Base-by-base conservation (phyloP, 2,329 filamentous ascomycete genomes). In the Colletotrichum salicis region DNA sequence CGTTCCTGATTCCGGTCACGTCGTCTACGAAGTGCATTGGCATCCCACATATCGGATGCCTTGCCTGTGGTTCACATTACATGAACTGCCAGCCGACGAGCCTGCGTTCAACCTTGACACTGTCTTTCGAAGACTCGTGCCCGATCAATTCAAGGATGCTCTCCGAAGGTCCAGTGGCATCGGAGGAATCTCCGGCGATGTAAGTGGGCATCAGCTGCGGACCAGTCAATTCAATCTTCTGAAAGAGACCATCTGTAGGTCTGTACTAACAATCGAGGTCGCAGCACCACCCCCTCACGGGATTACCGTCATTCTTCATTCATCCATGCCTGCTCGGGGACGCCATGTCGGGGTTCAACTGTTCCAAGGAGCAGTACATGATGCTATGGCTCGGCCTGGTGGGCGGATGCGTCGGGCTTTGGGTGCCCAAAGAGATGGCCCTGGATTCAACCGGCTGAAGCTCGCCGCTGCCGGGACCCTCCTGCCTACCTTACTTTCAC, bases 251-350 rank as follows among this genome's bases (percentile, higher is more conserved):
- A 63, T 67, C 54, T 65, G 72, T 58, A 71, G 73, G 67, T 66
- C 72, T 76, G 73, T 70, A 75, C 76, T 77, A 75, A 77, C 74
- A 64, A 37, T 64, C 77, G 76, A 73, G 27, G 67, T 75, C 77
- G 79, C 82, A 96, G 90, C 91, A 97, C 81, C 95, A 98, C 86
- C 96, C 96, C 64, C 82, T 93, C 71, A 94, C 91, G 70, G 93
- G 92, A 64, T 82, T 91, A 70, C 94, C 95, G 52, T 89, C 91
- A 61, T 98, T 96, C 82, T 98, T 97, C 82, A 88, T 98, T 76
- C 96, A 99, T 83, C 96, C 96, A 29, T 98, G 96, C 83, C 90
- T 94, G 80, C 93, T 96, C 10, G 93, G 93, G 67, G 92, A 96
- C 75, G 93, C 93, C 64, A 93, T 98, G 88, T 85, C 86, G 76